Conservation (phyloP, 257 asterid genomes). For the Scutellaria galericulata region DNA sequence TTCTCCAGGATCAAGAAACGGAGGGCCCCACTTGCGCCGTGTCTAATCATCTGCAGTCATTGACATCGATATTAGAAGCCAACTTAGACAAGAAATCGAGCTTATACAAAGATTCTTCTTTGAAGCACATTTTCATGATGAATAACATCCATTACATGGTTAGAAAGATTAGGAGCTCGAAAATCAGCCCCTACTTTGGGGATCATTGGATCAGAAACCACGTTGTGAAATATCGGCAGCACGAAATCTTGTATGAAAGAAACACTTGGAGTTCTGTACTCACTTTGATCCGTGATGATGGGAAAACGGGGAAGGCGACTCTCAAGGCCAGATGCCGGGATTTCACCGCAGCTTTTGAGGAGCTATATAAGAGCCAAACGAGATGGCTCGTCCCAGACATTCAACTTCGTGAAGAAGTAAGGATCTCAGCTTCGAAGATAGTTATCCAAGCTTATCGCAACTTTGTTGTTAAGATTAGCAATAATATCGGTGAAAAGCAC, state of each 20-base stretch:
- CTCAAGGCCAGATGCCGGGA: constrained; percentile 62
- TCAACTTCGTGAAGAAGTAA: constrained; percentile 59
- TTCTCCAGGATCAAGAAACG: constrained; percentile 46
- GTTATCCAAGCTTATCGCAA: constrained; percentile 61
- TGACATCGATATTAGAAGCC: constrained; percentile 57
- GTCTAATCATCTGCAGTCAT: constrained; percentile 50
- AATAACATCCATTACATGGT: constrained; percentile 83
- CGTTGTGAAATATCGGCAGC: constrained; percentile 52
- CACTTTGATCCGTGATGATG: constrained; percentile 49
- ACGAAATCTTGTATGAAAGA: constrained; percentile 56
- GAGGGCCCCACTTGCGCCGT: constrained; percentile 37
- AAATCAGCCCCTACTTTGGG: constrained; percentile 54
- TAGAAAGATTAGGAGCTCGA: constrained; percentile 51
- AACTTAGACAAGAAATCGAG: constrained; percentile 51
- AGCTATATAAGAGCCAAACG: constrained; percentile 62
- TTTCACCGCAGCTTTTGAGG: constrained; percentile 64
- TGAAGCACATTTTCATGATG: constrained; percentile 71
- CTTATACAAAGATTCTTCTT: constrained; percentile 45
- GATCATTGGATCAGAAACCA: constrained; percentile 63
- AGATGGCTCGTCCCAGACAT: constrained; percentile 69
- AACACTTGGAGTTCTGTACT: constrained; percentile 56
- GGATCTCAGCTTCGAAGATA: constrained; percentile 47
- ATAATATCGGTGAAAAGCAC: constrained; percentile 53
- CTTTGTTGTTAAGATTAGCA: constrained; percentile 42
- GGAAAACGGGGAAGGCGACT: constrained; percentile 49